Percentiles rank a stretch among this genome's conserved stretches.
These are phyloP conservation scores for Termitomyces sp. DNA, from an alignment of 768 basidiomycete genomes.

Conservation along the genomic window DNA sequence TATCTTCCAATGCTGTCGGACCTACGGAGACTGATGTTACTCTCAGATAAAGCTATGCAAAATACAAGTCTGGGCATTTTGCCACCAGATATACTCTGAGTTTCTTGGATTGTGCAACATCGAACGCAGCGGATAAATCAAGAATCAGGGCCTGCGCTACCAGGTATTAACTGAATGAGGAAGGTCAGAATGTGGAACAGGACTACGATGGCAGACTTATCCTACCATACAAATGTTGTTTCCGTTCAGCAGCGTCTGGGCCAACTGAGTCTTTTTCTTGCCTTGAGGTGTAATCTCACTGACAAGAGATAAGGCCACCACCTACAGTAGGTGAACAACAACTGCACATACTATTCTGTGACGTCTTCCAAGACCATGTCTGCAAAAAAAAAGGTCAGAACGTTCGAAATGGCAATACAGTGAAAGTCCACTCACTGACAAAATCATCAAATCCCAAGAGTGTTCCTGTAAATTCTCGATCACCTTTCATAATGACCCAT, in stretches of 20 bases:
- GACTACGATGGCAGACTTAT: not conserved
- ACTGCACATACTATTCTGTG: slow-evolving; percentile 76
- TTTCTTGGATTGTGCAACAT: not conserved
- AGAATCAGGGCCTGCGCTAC: slow-evolving; percentile 59
- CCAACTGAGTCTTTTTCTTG: slow-evolving; percentile 72
- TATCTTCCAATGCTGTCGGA: too few species aligned
- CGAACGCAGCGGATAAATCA: not conserved
- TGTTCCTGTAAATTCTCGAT: slow-evolving; percentile 94
- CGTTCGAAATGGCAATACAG: not conserved
- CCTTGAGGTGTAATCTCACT: slow-evolving; percentile 88
- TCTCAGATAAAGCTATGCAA: not conserved
- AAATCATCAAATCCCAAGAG: slow-evolving; percentile 97
- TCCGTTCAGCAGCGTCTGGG: slow-evolving; percentile 87
- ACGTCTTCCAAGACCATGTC: slow-evolving; percentile 97
- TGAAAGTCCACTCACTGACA: slow-evolving; percentile 73
- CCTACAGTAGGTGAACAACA: not conserved
- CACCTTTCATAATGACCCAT: slow-evolving; percentile 98
- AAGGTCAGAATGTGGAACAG: not conserved
- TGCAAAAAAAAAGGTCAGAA: slow-evolving; percentile 19
- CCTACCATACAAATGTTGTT: slow-evolving; percentile 96
- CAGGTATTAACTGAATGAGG: slow-evolving; percentile 54
- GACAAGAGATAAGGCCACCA: not conserved
- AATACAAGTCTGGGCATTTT: not conserved
- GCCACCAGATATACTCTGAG: not conserved
- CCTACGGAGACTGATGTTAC: not conserved